Evolutionary conservation across 495 filamentous ascomycete genomes (phyloP).

Genomic region (Neurospora sp.): DNA sequence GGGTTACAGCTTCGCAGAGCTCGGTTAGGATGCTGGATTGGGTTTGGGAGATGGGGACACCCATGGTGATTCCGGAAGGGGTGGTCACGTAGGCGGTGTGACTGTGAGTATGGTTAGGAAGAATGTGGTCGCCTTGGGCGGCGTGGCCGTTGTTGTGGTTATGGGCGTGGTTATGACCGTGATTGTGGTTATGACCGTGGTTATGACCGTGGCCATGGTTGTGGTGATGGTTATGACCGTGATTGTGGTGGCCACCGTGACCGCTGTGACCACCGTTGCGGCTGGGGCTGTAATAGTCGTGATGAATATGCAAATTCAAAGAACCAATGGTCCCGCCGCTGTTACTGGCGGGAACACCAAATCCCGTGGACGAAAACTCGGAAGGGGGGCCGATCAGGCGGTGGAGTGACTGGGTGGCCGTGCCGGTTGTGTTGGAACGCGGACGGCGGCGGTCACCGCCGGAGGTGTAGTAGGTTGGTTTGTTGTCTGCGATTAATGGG

Average conservation of each 20-base stretch:
- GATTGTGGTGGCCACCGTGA: neutral
- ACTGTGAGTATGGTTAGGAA: neutral
- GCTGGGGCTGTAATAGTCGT: neutral
- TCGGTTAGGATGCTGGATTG: conserved; percentile 17
- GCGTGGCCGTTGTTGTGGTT: neutral
- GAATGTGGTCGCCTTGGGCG: neutral
- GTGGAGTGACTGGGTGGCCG: neutral
- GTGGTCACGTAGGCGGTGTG: no score
- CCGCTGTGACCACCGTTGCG: neutral
- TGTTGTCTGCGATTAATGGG: neutral
- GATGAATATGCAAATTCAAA: neutral
- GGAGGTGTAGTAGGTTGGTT: neutral
- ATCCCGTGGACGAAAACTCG: neutral
- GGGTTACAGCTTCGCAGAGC: conserved; percentile 15
- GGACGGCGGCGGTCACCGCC: neutral
- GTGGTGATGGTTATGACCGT: neutral
- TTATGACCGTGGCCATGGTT: neutral
- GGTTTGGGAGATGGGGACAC: conserved; percentile 7
- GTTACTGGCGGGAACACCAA: neutral
- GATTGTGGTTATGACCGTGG: neutral
- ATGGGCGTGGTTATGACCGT: neutral
- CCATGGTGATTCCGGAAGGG: no score
- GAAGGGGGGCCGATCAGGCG: neutral
- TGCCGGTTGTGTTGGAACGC: neutral
- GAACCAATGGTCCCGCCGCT: neutral